These are phyloP conservation scores for Kitagawia praeruptora DNA, from an alignment of 129 eudicot species.

Conservation along the genomic window DNA sequence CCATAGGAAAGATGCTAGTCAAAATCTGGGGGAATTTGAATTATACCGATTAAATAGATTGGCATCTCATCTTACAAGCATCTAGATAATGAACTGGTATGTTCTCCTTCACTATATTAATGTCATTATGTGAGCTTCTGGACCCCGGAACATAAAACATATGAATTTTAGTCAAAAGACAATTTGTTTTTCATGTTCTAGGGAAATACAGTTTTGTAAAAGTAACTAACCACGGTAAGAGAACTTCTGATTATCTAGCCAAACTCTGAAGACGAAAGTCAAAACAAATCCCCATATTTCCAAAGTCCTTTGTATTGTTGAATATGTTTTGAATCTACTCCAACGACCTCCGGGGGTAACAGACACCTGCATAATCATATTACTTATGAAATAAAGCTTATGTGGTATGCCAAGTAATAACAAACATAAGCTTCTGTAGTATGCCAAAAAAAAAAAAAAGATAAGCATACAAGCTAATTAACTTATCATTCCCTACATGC, in stretches of 20 bases:
- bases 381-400: neutral
- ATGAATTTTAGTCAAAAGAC: conserved; percentile 1
- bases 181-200: conserved; percentile 1
- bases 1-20: neutral
- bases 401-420: neutral
- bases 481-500: neutral
- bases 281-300: conserved; percentile 96
- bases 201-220: neutral
- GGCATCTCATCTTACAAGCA: neutral
- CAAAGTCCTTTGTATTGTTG: conserved; percentile 92
- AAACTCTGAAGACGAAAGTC: conserved; percentile 58
- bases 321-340: conserved; percentile 93
- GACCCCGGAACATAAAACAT: neutral
- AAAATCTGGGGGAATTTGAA: neutral
- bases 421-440: neutral
- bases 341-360: conserved; percentile 98
- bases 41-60: neutral
- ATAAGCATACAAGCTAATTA: neutral
- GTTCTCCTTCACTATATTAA: neutral
- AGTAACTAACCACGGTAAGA: conserved; percentile 67
- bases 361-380: conserved; percentile 53
- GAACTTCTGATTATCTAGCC: conserved; percentile 92
- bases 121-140: neutral
- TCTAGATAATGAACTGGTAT: neutral
- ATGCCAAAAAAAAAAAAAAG: neutral